Evolutionary conservation across 108 stramenopile species (phyloP), one percentile per base, ranked within the genome.

Genomic region (Skeletonema marinoi): DNA sequence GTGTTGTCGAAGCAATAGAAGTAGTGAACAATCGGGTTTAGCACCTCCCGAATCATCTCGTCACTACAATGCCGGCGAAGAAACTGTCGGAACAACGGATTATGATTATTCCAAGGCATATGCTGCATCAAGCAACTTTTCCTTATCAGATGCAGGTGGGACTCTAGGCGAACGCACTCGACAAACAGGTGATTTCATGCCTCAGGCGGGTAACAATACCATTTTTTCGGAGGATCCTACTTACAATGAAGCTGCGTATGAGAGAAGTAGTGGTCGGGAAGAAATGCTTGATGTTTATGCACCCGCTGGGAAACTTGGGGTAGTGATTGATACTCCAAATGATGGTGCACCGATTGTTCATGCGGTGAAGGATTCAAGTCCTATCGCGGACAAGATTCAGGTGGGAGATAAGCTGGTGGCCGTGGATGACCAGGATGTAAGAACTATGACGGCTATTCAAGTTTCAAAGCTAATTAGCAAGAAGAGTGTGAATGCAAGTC

Each of bases 121-220:
- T 59, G 64, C 8, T 9, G 54, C 10, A 65, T 12, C 58, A n/a
- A 11, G 75, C 41, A 69, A 78, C 66, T 81, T 68, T 58, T 78
- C 80, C 65, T 50, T 81, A 25, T 85, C 84, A 36, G 84, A 78
- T 56, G 84, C 84, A 6, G 84, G 81, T 10, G 84, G 84, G 7
- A 85, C 84, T 10, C 56, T 81, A 8, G 83, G 82, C 8, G 59
- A 68, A n/a, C 68, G 72, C 56, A 64, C 60, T 58, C 12, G 61
- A 33, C 36, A 56, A 44, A 29, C 67, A 42, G 5, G 2, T 29
- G 62, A 36, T 12, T 50, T 31, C 46, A 41, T 46, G 56, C 69
- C 25, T 14, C 31, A 6, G 31, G 16, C 33, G 61, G 60, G 5
- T 16, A 60, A 16, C 12, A 60, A 21, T 13, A 44, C 38, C 31